These are phyloP conservation scores for Pleurotus cornucopiae DNA, from an alignment of 768 basidiomycete genomes.

Conservation along the genomic window DNA sequence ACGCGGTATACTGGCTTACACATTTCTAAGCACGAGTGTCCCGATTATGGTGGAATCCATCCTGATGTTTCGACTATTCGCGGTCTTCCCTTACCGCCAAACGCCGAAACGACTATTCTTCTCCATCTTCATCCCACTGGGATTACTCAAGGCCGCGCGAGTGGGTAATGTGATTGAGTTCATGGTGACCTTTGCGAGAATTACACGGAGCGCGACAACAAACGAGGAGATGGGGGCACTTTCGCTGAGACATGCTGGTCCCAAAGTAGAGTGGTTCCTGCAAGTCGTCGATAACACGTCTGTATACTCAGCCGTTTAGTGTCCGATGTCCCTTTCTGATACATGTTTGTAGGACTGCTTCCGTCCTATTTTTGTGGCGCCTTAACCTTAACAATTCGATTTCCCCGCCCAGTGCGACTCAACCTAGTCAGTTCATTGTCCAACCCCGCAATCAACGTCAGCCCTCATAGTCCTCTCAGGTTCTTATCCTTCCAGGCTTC, in stretches of 20 bases:
- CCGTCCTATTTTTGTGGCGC: conserved; percentile 16
- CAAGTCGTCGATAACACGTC: conserved; percentile 16
- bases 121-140: conserved; percentile 15
- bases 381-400: conserved; percentile 7
- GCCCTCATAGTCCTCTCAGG: conserved; percentile 6
- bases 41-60: conserved; percentile 21
- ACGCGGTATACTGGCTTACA: conserved; percentile 7
- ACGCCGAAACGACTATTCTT: conserved; percentile 7
- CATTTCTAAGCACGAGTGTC: conserved; percentile 6
- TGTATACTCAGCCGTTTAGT: conserved; percentile 1
- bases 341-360: conserved; percentile 10
- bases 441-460: neutral
- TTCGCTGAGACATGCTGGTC: conserved; percentile 1
- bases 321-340: neutral
- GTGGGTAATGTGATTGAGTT: conserved; percentile 13
- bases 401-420: neutral
- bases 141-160: conserved; percentile 16
- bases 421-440: too few species aligned
- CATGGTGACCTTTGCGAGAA: conserved; percentile 6
- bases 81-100: conserved; percentile 15
- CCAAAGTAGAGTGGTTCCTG: conserved; percentile 17
- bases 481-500: conserved; percentile 10
- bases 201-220: neutral
- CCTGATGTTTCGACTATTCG: conserved; percentile 17
- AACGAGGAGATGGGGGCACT: neutral